Evolutionary conservation across 306 rosid species (phyloP).

Genomic region (Comarum palustre): DNA sequence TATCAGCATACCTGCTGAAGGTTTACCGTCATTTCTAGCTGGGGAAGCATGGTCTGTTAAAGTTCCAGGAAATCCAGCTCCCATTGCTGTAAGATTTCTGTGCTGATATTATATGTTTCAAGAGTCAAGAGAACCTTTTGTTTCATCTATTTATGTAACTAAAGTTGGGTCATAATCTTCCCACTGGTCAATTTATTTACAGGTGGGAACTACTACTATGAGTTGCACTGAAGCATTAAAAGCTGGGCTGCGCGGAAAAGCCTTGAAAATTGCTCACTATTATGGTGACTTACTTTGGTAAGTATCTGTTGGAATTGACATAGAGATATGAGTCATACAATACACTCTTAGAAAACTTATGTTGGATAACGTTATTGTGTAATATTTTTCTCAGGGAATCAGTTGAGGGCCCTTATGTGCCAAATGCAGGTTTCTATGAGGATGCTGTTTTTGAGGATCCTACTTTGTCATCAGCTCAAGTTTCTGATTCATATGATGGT

Average conservation of each 20-base stretch:
- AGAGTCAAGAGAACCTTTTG: not conserved
- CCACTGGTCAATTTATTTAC: constrained; percentile 9
- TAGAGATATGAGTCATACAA: constrained; percentile 10
- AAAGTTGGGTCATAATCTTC: not conserved
- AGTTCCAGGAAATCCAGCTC: constrained; percentile 94
- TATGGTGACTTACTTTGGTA: constrained; percentile 81
- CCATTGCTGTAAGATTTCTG: constrained; percentile 65
- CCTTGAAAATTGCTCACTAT: constrained; percentile 76
- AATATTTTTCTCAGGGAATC: constrained; percentile 61
- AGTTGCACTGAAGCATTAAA: constrained; percentile 72
- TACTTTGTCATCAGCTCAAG: constrained; percentile 41
- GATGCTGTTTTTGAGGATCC: constrained; percentile 88
- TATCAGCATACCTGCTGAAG: constrained; percentile 70
- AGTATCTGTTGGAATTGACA: constrained; percentile 34
- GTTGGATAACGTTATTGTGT: constrained; percentile 19
- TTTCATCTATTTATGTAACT: not conserved
- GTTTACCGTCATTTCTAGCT: constrained; percentile 67
- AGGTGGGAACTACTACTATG: constrained; percentile 95
- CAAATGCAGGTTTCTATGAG: constrained; percentile 83
- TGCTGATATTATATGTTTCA: not conserved
- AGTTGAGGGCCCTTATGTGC: constrained; percentile 64
- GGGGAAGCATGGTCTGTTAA: constrained; percentile 84
- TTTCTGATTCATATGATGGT: constrained; percentile 38
- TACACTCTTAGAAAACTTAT: not conserved
- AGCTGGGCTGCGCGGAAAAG: constrained; percentile 90